These are phyloP conservation scores for Boletales sp. DNA, from an alignment of 768 basidiomycete species.

Conservation along the genomic window DNA sequence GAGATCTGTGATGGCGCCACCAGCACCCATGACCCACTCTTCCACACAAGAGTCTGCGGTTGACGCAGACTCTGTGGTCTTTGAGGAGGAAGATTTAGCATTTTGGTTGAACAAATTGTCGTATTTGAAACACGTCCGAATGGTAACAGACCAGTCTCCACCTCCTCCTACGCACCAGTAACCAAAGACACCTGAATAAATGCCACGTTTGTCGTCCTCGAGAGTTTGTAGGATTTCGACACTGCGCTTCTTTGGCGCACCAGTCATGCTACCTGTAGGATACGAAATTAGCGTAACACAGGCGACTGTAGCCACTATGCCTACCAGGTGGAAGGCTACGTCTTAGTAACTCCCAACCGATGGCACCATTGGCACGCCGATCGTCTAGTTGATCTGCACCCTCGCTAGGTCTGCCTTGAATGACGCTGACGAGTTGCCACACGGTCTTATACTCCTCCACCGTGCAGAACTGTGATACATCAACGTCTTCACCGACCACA, in stretches of 20 bases:
- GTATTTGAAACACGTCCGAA: constrained; percentile 86
- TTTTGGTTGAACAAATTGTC: constrained; percentile 33
- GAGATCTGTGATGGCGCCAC: constrained; percentile 94
- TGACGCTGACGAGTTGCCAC: constrained; percentile 93
- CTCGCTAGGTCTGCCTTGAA: constrained; percentile 60
- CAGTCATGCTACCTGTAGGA: constrained; percentile 87
- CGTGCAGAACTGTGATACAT: constrained; percentile 78
- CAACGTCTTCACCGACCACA: constrained; percentile 77
- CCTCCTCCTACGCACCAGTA: constrained; percentile 88
- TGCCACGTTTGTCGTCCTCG: constrained; percentile 65
- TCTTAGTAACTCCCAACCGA: constrained; percentile 78
- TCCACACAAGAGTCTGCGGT: constrained; percentile 31
- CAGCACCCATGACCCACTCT: constrained; percentile 81
- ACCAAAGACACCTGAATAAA: constrained; percentile 93
- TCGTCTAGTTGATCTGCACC: constrained; percentile 37
- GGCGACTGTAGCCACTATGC: neutral
- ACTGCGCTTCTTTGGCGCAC: constrained; percentile 92
- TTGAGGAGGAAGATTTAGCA: neutral
- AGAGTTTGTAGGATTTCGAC: constrained; percentile 83
- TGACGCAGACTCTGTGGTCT: constrained; percentile 9
- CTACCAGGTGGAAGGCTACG: constrained; percentile 84
- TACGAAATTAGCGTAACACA: neutral
- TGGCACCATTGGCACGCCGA: constrained; percentile 32
- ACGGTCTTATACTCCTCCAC: constrained; percentile 94
- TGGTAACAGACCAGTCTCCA: constrained; percentile 92